phyloP scores from a whole-genome alignment of 345 rosid genomes.

The Salix viminalis region DNA sequence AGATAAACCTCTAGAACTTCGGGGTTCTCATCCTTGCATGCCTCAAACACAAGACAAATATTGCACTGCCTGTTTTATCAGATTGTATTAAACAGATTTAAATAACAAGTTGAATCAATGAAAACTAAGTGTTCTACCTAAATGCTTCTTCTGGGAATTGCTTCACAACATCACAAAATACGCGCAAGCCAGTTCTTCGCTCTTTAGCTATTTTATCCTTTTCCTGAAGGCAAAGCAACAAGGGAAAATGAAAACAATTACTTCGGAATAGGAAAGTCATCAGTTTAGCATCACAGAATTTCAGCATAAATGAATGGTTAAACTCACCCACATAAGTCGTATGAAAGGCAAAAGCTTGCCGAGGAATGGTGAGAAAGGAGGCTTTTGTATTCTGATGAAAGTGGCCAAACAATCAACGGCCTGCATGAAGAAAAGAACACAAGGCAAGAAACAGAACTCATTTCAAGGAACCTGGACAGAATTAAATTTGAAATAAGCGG shows the following conservation, averaged over 20 bases:
- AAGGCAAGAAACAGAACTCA: background rate
- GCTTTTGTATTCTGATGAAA: constrained; percentile 5
- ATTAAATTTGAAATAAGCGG: background rate
- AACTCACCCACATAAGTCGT: constrained; percentile 14
- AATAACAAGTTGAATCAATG: background rate
- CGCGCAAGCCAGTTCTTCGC: constrained; percentile 7
- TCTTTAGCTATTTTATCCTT: background rate
- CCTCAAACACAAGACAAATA: background rate
- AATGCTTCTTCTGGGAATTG: constrained; percentile 6
- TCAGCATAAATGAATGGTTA: background rate
- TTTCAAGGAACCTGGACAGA: background rate
- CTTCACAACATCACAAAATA: constrained; percentile 1
- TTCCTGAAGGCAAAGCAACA: background rate
- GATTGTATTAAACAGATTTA: background rate
- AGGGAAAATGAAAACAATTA: background rate
- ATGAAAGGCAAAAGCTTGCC: background rate
- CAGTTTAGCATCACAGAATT: background rate
- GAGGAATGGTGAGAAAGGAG: constrained; percentile 6
- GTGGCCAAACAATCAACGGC: constrained; percentile 7
- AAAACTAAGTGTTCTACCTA: background rate
- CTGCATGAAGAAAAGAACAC: background rate
- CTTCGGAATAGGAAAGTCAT: background rate
- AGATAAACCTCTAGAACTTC: constrained; percentile 4
- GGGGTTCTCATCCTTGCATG: constrained; percentile 2
- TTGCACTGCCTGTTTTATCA: constrained; percentile 1